These are phyloP conservation scores for Baudoinia panamericana DNA, from an alignment of 495 filamentous ascomycete genomes.

Conservation along the genomic window DNA sequence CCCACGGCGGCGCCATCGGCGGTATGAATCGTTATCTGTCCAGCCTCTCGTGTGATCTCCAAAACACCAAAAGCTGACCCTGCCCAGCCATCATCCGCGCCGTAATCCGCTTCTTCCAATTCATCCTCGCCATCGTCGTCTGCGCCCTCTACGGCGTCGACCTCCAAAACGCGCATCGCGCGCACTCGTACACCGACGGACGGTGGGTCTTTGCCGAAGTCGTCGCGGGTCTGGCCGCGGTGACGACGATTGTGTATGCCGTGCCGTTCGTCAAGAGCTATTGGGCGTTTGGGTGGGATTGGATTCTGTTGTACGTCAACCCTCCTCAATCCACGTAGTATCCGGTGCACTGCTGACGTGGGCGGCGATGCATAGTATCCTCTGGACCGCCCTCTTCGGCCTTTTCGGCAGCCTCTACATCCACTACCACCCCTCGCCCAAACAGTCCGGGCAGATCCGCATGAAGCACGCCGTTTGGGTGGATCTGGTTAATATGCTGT, in stretches of 20 bases:
- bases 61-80: too few species aligned
- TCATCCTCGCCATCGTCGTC: constrained; percentile 61
- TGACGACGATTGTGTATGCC: constrained; percentile 48
- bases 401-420: constrained; percentile 68
- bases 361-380: constrained; percentile 35
- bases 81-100: constrained; percentile 29
- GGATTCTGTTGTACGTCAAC: constrained; percentile 41
- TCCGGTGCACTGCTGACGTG: not conserved
- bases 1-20: constrained; percentile 15
- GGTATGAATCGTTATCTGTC: too few species aligned
- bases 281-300: constrained; percentile 53
- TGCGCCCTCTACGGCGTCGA: constrained; percentile 68
- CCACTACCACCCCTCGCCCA: constrained; percentile 45
- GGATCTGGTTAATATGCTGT: constrained; percentile 54
- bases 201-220: constrained; percentile 72
- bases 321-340: not conserved
- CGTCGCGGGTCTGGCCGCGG: constrained; percentile 42
- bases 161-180: constrained; percentile 44
- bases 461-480: constrained; percentile 87
- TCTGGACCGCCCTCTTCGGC: constrained; percentile 73
- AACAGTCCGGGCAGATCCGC: constrained; percentile 42
- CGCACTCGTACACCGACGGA: constrained; percentile 37
- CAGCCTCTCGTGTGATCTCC: too few species aligned
- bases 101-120: constrained; percentile 52
- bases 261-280: constrained; percentile 47